These are phyloP conservation scores for Dendrobium officinale DNA, from an alignment of 106 monocot genomes.

Conservation along the genomic window DNA sequence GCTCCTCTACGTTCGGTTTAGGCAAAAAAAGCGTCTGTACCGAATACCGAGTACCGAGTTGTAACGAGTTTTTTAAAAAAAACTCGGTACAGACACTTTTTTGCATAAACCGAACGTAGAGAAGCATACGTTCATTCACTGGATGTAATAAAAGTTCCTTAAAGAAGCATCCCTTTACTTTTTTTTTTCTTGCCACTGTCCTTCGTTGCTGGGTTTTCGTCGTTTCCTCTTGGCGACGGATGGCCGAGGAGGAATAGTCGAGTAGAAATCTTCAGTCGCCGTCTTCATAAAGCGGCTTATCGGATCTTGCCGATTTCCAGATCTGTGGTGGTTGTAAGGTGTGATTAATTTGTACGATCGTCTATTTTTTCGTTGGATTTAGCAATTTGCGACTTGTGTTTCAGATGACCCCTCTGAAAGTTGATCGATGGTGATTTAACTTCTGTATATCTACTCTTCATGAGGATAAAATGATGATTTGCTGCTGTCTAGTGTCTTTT, in stretches of 20 bases:
- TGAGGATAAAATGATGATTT: not conserved
- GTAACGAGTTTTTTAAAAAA: too few relatives aligned
- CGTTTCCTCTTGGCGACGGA: not conserved
- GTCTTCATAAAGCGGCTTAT: not conserved
- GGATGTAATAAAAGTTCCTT: too few relatives aligned
- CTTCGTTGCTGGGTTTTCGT: constrained; percentile 4
- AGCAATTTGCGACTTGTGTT: not conserved
- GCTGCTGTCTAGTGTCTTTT: not conserved
- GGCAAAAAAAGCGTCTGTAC: too few relatives aligned
- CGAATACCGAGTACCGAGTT: too few relatives aligned
- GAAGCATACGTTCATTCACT: too few relatives aligned
- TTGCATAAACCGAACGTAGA: too few relatives aligned
- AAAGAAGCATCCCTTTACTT: not conserved
- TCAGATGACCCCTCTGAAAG: not conserved
- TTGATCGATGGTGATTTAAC: not conserved
- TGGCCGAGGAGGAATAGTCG: not conserved
- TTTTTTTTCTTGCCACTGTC: not conserved
- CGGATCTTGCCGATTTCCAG: constrained; percentile 1
- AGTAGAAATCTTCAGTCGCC: not conserved
- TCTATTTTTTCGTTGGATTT: not conserved
- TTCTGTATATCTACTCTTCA: not conserved
- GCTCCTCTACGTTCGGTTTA: too few relatives aligned
- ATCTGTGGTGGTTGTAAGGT: not conserved
- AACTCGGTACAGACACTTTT: too few relatives aligned
- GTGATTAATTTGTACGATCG: not conserved